Evolutionary conservation across 2,329 filamentous ascomycete species (phyloP).

Genomic region (Setomelanomma holmii): DNA sequence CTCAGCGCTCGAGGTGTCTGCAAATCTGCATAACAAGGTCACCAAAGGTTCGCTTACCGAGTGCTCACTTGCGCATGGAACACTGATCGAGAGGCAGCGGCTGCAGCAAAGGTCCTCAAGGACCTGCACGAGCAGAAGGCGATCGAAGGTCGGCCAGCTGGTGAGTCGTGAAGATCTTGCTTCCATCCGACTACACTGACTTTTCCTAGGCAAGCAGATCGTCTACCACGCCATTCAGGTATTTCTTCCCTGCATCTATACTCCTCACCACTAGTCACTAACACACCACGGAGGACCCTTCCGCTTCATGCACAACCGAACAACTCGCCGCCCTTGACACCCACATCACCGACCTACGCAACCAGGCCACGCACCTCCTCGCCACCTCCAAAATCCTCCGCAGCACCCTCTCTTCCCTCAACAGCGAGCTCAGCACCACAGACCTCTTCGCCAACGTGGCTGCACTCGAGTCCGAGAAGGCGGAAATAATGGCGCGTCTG

Average conservation of each 20-base stretch:
- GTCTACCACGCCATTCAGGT: slow-evolving; percentile 66
- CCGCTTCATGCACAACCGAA: slow-evolving; percentile 57
- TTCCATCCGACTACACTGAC: slow-evolving; percentile 4
- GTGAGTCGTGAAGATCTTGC: slow-evolving; percentile 38
- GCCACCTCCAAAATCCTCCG: slow-evolving; percentile 59
- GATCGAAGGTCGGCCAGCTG: slow-evolving; percentile 64
- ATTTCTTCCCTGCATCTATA: slow-evolving; percentile 1
- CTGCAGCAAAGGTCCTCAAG: slow-evolving; percentile 67
- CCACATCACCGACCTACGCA: slow-evolving; percentile 56
- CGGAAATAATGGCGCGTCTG: slow-evolving; percentile 51
- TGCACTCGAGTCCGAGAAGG: slow-evolving; percentile 55
- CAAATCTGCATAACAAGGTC: slow-evolving; percentile 67
- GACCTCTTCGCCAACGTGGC: slow-evolving; percentile 57
- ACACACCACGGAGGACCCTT: slow-evolving; percentile 53
- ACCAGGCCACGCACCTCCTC: slow-evolving; percentile 54
- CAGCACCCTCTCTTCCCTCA: slow-evolving; percentile 54
- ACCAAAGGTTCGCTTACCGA: slow-evolving; percentile 56
- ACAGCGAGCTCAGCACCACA: slow-evolving; percentile 57
- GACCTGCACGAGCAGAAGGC: slow-evolving; percentile 67
- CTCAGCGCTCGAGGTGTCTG: slow-evolving; percentile 65
- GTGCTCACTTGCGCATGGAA: slow-evolving; percentile 1
- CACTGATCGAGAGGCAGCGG: slow-evolving; percentile 50
- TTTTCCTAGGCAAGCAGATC: slow-evolving; percentile 62
- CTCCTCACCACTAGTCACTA: not conserved
- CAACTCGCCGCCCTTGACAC: slow-evolving; percentile 58